A percentile compares a stretch with the other conserved stretches of the same genome.
These are phyloP conservation scores for Mycena metata DNA, from an alignment of 768 basidiomycete species.

Conservation along the genomic window DNA sequence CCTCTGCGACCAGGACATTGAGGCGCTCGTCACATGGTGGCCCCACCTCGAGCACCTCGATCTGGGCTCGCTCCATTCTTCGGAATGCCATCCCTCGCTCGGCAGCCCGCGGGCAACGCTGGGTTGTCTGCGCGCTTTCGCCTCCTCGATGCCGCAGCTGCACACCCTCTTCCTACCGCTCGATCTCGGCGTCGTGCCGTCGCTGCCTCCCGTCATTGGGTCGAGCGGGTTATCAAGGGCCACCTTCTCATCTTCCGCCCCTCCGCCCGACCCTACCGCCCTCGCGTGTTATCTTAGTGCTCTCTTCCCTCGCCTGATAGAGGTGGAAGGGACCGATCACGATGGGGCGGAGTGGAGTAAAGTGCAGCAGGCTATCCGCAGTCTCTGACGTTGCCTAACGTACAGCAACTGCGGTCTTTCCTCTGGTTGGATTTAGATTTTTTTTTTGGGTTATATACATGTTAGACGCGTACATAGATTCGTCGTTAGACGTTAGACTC, in stretches of 20 bases:
- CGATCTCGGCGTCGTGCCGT: slow-evolving; percentile 31
- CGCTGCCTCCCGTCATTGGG: slow-evolving; percentile 12
- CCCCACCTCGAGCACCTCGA: slow-evolving; percentile 59
- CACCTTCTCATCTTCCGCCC: slow-evolving; percentile 50
- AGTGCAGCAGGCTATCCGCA: slow-evolving; percentile 17
- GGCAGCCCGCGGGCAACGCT: slow-evolving; percentile 44
- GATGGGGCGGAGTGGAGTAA: slow-evolving; percentile 48
- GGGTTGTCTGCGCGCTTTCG: slow-evolving; percentile 45
- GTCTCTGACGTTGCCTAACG: background rate
- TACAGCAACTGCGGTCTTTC: background rate
- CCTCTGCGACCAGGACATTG: slow-evolving; percentile 55
- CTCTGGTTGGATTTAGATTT: background rate
- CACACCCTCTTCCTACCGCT: slow-evolving; percentile 50
- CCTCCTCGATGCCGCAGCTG: slow-evolving; percentile 45
- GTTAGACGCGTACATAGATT: background rate
- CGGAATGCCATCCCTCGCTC: slow-evolving; percentile 39
- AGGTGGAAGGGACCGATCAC: slow-evolving; percentile 52
- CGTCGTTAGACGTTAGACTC: background rate
- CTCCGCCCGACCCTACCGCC: slow-evolving; percentile 43
- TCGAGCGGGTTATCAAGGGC: slow-evolving; percentile 48
- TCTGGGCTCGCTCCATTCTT: slow-evolving; percentile 49
- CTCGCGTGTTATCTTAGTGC: slow-evolving; percentile 48
- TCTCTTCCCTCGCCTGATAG: slow-evolving; percentile 56
- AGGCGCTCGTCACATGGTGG: slow-evolving; percentile 59
- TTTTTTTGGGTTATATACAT: background rate